phyloP scores from a whole-genome alignment of 768 basidiomycete species.

The Chiua virens region DNA sequence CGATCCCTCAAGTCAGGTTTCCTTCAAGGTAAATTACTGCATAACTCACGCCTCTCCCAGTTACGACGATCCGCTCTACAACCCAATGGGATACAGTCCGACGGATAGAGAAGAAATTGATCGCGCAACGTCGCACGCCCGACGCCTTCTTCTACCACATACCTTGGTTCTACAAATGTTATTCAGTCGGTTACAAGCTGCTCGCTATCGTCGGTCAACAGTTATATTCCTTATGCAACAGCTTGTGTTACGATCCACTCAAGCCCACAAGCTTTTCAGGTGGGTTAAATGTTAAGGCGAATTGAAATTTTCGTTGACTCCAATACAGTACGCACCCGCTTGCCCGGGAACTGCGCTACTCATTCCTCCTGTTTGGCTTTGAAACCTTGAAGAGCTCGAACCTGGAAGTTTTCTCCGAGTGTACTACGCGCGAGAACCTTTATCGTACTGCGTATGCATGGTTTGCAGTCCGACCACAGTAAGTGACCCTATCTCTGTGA shows the following conservation, averaged over 20 bases:
- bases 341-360: slow-evolving; percentile 87
- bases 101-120: slow-evolving; percentile 86
- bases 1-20: slow-evolving; percentile 67
- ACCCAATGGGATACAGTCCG: slow-evolving; percentile 84
- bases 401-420: slow-evolving; percentile 81
- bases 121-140: slow-evolving; percentile 64
- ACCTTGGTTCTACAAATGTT: slow-evolving; percentile 82
- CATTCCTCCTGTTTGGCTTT: slow-evolving; percentile 90
- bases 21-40: slow-evolving; percentile 5
- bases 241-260: slow-evolving; percentile 78
- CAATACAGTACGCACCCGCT: slow-evolving; percentile 80
- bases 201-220: slow-evolving; percentile 80
- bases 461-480: slow-evolving; percentile 96
- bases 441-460: slow-evolving; percentile 84
- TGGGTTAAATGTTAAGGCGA: slow-evolving; percentile 28
- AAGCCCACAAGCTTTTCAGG: slow-evolving; percentile 75
- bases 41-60: slow-evolving; percentile 42
- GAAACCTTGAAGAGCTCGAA: slow-evolving; percentile 87
- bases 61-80: slow-evolving; percentile 84
- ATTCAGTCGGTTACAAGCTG: slow-evolving; percentile 90
- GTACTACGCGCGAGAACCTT: slow-evolving; percentile 67
- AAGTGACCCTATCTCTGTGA: slow-evolving; percentile 30
- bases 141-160: slow-evolving; percentile 80
- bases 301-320: not conserved
- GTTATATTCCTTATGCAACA: slow-evolving; percentile 86